Conservation (phyloP, 208 protist genomes). For the Hexamita inflata region DNA sequence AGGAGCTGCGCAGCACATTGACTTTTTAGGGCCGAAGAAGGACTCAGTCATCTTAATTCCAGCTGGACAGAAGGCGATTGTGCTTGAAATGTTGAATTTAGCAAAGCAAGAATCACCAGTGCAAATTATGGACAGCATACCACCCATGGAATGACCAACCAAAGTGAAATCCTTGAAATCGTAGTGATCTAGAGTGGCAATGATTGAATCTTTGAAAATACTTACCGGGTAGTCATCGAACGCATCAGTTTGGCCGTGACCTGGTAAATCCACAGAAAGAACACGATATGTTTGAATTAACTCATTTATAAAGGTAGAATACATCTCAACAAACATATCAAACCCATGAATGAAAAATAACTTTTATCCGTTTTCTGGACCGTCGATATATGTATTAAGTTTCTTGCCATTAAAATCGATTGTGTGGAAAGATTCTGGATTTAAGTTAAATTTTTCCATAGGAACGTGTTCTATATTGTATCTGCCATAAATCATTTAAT, state of each 20-base stretch:
- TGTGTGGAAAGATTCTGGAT: no score
- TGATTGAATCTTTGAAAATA: neutral
- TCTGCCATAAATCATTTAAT: no score
- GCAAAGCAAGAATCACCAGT: neutral
- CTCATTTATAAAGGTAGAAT: neutral
- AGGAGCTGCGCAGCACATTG: neutral
- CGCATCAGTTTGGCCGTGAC: neutral
- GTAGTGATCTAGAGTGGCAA: neutral
- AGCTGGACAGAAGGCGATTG: neutral
- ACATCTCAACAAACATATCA: neutral
- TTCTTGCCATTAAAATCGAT: no score
- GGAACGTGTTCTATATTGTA: no score
- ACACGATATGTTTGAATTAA: neutral
- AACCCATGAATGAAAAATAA: neutral
- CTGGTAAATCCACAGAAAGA: neutral
- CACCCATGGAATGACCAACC: neutral
- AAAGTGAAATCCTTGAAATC: neutral
- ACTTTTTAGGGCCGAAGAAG: neutral
- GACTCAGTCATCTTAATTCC: neutral
- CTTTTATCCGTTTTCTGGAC: no score
- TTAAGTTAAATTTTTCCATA: no score
- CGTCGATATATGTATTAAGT: no score
- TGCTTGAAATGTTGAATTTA: neutral
- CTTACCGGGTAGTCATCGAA: neutral
- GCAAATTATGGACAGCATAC: neutral